phyloP scores from a whole-genome alignment of 1,284 basidiomycete genomes.

The Grifola frondosa region DNA sequence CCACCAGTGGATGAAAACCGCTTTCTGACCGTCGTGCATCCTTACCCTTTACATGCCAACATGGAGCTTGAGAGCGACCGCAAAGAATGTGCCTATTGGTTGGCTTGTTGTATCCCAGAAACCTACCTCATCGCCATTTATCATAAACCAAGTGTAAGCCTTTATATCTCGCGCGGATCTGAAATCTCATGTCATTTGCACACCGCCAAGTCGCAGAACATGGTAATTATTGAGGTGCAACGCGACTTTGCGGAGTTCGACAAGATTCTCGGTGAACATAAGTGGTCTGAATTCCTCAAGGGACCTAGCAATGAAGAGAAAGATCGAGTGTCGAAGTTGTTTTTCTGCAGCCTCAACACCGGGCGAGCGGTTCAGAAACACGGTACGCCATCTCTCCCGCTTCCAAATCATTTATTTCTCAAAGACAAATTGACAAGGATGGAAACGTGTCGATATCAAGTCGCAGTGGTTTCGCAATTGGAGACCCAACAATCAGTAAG shows the following conservation, averaged over 20 bases:
- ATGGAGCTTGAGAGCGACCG: slow-evolving; percentile 51
- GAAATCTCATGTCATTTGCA: neutral
- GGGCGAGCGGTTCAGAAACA: slow-evolving; percentile 45
- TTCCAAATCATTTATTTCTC: slow-evolving; percentile 1
- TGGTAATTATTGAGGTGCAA: slow-evolving; percentile 62
- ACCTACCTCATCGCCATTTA: slow-evolving; percentile 52
- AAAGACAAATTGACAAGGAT: slow-evolving; percentile 52
- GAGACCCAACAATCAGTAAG: slow-evolving; percentile 37
- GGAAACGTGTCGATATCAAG: slow-evolving; percentile 57
- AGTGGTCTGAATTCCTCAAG: slow-evolving; percentile 55
- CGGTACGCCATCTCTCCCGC: slow-evolving; percentile 27
- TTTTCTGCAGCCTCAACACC: slow-evolving; percentile 48
- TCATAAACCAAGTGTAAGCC: slow-evolving; percentile 61
- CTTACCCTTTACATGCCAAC: slow-evolving; percentile 58
- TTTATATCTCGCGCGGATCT: neutral
- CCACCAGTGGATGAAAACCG: slow-evolving; percentile 55
- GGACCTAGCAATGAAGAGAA: slow-evolving; percentile 44
- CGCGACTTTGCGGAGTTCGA: slow-evolving; percentile 39
- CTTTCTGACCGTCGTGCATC: slow-evolving; percentile 59
- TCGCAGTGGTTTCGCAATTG: slow-evolving; percentile 56
- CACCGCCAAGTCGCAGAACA: slow-evolving; percentile 52
- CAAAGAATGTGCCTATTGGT: slow-evolving; percentile 56
- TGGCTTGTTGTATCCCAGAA: slow-evolving; percentile 54
- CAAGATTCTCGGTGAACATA: slow-evolving; percentile 60
- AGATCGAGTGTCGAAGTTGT: slow-evolving; percentile 46